Base-by-base conservation (phyloP, 2,329 filamentous ascomycete species). In the Didymosphaeria variabile region DNA sequence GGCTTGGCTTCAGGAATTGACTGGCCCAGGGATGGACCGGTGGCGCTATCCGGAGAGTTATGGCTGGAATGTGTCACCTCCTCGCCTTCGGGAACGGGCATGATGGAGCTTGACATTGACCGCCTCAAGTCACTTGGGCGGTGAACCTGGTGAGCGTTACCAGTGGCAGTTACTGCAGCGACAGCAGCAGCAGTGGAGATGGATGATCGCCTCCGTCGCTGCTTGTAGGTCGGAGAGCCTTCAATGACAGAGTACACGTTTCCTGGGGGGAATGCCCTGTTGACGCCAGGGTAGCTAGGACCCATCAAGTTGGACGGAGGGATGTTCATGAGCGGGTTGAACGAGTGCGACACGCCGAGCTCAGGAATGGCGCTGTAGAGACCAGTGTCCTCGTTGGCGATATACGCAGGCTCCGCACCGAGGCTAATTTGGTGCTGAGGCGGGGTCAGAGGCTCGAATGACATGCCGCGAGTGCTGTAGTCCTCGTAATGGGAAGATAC, bases 401-500 rank as follows among this genome's bases (percentile, higher is more conserved):
- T 97, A 82, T 98, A 99, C 10, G 95, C 93, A 10, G 95, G 93
- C 83, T 99, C 95, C 44, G 90, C 86, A 62, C 91, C 88, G 67
- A 97, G 90, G 64, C 87, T 89, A 61, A 95, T 82, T 15, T 91
- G 88, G 80, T 97, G 93, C 78, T 98, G 95, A 17, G 95, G 95
- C 60, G 95, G 95, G 0, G 95, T 99, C 70, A 99, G 89, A 55
- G 95, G 95, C 84, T 99, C 95, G 77, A 94, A 99, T 2, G 94
- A 98, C 73, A 98, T 89, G 55, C 93, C 95, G 60, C 95, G 91
- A 77, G 94, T 94, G 87, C 93, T 97, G 84, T 97, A 99, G 78
- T 98, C 94, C 77, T 98, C 95, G 73, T 94, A 97, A 73, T 97
- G 94, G 0, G 95, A 98, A n/a, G 95, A 98, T 55, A 97, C 94